Evolutionary conservation across 2,329 filamentous ascomycete genomes (phyloP), one percentile per base, ranked within the genome.

Genomic region (Chalara sp.): DNA sequence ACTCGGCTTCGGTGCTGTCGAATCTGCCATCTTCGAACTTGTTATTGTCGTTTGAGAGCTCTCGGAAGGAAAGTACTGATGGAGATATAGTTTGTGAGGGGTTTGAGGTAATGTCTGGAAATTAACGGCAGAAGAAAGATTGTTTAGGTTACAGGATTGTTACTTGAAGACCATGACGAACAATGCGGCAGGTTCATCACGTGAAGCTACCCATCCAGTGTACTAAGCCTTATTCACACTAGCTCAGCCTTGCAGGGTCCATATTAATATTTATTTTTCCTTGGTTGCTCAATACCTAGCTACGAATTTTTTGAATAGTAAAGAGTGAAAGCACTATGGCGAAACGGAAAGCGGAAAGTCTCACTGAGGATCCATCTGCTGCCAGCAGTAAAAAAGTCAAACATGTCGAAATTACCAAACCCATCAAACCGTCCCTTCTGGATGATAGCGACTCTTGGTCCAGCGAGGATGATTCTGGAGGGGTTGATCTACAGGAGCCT

Each of bases 1-100:
- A 79, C 91, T 97, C 56, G 93, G 93, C 76, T 97, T 99, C 55
- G 89, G 87, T 63, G 83, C 77, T 61, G 80, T 81, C 67, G 82
- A 75, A 68, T 91, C 87, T 67, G 86, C 82, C 87, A 91, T 92
- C 37, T 47, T 43, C 37, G 21, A 28, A 32, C 28, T 29, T 47
- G 42, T n/a, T 28, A 2, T n/a, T 21, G 21, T 21, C 21, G 28
- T 46, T 49, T 46, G 41, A 30, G 32, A 43, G n/a, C 28, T 41
- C 7, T 40, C 45, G 28, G 6, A 42, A 13, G 40, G 30, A 28
- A 33, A 41, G 35, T 46, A 49, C 6, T 8, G 35, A 44, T 29
- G 37, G 31, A 11, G 28, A 21, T 21, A 21, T 21, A 21, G 21
- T 3, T 21, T 21, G 21, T 21, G 21, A 21, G 21, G 21, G 3